Evolutionary conservation across 805 yeast genomes (phyloP), one percentile per base, ranked within the genome.

Genomic region (Grigorovia humatica): DNA sequence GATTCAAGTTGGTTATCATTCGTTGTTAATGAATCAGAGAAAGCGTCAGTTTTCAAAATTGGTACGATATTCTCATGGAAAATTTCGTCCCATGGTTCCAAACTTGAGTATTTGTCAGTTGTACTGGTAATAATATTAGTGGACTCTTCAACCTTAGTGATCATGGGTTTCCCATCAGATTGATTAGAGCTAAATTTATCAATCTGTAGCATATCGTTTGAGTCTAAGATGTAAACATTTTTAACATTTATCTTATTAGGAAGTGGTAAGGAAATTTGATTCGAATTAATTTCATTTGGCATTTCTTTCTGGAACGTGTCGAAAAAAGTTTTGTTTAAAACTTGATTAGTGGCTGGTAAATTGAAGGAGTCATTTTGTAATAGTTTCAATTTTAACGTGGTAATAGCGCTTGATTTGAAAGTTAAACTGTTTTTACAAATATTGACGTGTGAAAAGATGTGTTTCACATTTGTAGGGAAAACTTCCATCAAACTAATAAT

Each of bases 401-500:
- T 70, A 1, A 70, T 57, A 0, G 85, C 80, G 4, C 85, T 74
- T 0, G 82, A 75, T 32, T 71, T 74, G 64, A 80, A 82, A 6
- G 79, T 74, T 15, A 88, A 64, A 0, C 78, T 71, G 62, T 90
- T 78, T 18, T 87, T 80, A 12, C 83, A 73, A 48, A 85, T 71
- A 15, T 69, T 65, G 4, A 82, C 74, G 66, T 91, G 97, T n/a
- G 93, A 82, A 5, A 91, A 73, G 48, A 81, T 72, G 65, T 88
- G 96, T 43, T 72, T 62, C 30, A 80, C 72, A 0, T 72, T 61
- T 0, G 64, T 52, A 20, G 58, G 83, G 57, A 88, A 83, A 5
- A 72, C 64, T 49, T 74, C 65, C 58, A 85, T 74, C 55, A 87
- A 83, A 0, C 63, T 53, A 6, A 67, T 47, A 57, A 85, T 79